Evolutionary conservation across 2,329 filamentous ascomycete species (phyloP), one percentile per base, ranked within the genome.

Genomic region (Acrodontium crateriforme): DNA sequence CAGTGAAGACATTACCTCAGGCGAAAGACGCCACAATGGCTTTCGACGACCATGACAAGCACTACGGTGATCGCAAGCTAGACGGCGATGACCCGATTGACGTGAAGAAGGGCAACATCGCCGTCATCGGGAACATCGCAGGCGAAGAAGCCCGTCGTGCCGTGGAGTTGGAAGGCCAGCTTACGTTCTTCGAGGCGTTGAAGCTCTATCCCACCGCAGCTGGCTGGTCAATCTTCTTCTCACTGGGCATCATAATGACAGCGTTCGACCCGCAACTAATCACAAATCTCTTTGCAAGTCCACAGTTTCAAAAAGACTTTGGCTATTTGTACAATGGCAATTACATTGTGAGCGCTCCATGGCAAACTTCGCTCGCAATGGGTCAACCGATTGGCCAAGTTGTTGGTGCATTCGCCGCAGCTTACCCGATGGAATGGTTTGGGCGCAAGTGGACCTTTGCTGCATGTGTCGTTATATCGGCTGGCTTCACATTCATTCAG

Each of bases 231-330:
- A 55, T 63, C 22, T 71, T 70, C 41, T 69, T 75, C 37, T 70
- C 65, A 4, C 52, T 72, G 2, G 67, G 67, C 5, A 65, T 74
- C 19, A 66, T 74, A 37, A 73, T 73, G 67, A 48, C 65, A 22
- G 68, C 33, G 22, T 11, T 19, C 17, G 20, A 22, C 13, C 20
- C 20, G 20, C 20, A 22, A 8, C 13, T 22, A 8, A 5, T 22
- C 11, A 70, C 70, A 14, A 71, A 72, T 35, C 59, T 78, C 29
- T 75, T 70, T 40, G 63, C 67, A 3, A 67, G 64, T 27, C 67
- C 68, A 0, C 62, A 64, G n/a, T 74, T 74, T 41, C 61, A 66
- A 36, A 45, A 49, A 12, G 62, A 71, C 37, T 73, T 71, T 42
- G 69, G 69, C 2, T 64, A 69, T 34, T 32, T 53, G 3, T 67